phyloP scores from a whole-genome alignment of 2,329 filamentous ascomycete genomes.

The Aspergillaceae sp. region DNA sequence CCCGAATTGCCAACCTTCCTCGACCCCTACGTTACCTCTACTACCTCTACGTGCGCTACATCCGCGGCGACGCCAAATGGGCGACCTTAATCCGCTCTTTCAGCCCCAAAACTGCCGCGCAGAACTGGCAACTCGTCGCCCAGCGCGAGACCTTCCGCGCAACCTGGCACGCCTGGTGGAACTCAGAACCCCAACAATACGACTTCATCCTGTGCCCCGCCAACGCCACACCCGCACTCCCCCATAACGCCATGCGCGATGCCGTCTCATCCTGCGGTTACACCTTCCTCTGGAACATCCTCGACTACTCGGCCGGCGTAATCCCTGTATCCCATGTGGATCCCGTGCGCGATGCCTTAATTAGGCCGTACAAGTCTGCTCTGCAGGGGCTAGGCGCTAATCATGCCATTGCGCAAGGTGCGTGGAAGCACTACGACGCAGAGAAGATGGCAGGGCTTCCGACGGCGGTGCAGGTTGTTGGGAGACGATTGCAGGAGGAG shows the following conservation, averaged over 20 bases:
- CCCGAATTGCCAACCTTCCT: constrained; percentile 63
- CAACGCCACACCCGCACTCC: constrained; percentile 82
- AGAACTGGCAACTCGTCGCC: constrained; percentile 75
- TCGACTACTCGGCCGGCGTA: constrained; percentile 79
- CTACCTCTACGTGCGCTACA: constrained; percentile 80
- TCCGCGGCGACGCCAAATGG: constrained; percentile 68
- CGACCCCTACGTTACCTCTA: constrained; percentile 72
- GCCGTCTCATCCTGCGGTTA: constrained; percentile 83
- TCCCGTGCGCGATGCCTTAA: constrained; percentile 56
- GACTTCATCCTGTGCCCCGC: constrained; percentile 78
- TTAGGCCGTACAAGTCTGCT: constrained; percentile 38
- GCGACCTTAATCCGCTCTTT: constrained; percentile 67
- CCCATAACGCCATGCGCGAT: constrained; percentile 77
- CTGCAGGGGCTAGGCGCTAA: constrained; percentile 40
- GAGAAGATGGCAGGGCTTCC: constrained; percentile 78
- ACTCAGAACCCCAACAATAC: constrained; percentile 55
- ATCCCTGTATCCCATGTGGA: constrained; percentile 82
- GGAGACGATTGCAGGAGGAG: constrained; percentile 72
- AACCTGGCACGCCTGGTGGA: constrained; percentile 81
- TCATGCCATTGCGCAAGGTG: constrained; percentile 72
- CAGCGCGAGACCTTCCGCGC: constrained; percentile 69
- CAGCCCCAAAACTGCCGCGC: constrained; percentile 61
- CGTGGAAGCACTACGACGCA: constrained; percentile 79
- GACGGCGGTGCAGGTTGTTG: constrained; percentile 76
- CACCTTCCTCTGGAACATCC: constrained; percentile 86